phyloP scores from a whole-genome alignment of 768 basidiomycete genomes.

The Macrolepiota albuminosa region DNA sequence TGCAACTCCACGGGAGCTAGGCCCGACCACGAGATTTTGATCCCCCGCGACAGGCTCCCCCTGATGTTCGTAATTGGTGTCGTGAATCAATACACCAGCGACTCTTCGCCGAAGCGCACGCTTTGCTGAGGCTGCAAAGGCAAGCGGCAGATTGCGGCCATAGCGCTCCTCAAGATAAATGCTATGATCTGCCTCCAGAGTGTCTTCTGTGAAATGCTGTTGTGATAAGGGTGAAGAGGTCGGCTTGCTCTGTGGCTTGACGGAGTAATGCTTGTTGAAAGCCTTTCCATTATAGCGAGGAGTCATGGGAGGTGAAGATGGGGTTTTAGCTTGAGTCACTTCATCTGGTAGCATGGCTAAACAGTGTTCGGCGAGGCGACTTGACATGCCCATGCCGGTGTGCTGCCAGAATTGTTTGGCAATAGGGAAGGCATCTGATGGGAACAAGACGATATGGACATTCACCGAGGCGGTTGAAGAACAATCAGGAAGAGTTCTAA shows the following conservation, averaged over 20 bases:
- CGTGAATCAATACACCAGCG: conserved; percentile 76
- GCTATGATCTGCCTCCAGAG: conserved; percentile 54
- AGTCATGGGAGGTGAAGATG: conserved; percentile 22
- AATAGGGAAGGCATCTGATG: conserved; percentile 47
- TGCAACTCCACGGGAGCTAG: conserved; percentile 63
- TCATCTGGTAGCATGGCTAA: conserved; percentile 62
- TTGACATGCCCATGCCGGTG: conserved; percentile 85
- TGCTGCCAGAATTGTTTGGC: conserved; percentile 98
- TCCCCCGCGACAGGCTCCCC: conserved; percentile 36
- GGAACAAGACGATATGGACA: conserved; percentile 82
- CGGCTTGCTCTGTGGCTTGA: conserved; percentile 22
- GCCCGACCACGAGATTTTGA: conserved; percentile 45
- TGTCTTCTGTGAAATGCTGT: conserved; percentile 30
- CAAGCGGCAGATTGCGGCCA: conserved; percentile 80
- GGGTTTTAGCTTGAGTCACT: conserved; percentile 18
- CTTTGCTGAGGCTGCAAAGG: conserved; percentile 76
- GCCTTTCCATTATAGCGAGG: conserved; percentile 34
- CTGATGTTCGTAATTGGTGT: conserved; percentile 36
- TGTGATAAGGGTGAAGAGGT: conserved; percentile 4
- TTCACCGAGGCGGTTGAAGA: conserved; percentile 37
- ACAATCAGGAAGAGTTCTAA: conserved; percentile 17
- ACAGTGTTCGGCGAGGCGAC: conserved; percentile 80
- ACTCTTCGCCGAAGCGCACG: conserved; percentile 83
- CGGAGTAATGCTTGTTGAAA: conserved; percentile 57
- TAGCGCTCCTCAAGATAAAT: conserved; percentile 93